A percentile compares a stretch with the other conserved stretches of the same genome.
Conservation (phyloP, 2,329 filamentous ascomycete species). For the Geosmithia morbida region DNA sequence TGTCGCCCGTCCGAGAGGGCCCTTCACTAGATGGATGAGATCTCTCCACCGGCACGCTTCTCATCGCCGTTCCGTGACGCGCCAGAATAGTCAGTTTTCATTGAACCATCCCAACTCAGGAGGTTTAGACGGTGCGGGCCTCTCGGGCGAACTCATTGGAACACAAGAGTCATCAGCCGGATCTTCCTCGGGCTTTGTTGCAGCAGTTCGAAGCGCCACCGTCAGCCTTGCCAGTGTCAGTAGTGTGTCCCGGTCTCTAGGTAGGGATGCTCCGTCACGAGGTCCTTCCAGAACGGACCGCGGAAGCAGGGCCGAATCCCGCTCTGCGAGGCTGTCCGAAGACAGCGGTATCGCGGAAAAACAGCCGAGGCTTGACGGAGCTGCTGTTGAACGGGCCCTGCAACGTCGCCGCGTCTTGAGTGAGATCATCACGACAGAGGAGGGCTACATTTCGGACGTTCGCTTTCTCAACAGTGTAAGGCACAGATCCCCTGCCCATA, state of each 20-base stretch:
- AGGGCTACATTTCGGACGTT: slow-evolving; percentile 76
- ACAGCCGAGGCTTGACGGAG: slow-evolving; percentile 42
- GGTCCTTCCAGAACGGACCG: slow-evolving; percentile 44
- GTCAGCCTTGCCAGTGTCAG: slow-evolving; percentile 64
- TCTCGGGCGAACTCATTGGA: not conserved
- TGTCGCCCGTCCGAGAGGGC: slow-evolving; percentile 9
- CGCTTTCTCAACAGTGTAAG: slow-evolving; percentile 75
- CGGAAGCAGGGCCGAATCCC: slow-evolving; percentile 47
- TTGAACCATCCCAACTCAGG: not conserved
- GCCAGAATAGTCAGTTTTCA: not conserved
- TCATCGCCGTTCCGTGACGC: slow-evolving; percentile 14
- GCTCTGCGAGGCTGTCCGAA: slow-evolving; percentile 47
- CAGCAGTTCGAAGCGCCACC: slow-evolving; percentile 69
- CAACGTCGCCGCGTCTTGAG: slow-evolving; percentile 70
- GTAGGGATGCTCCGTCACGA: slow-evolving; percentile 33
- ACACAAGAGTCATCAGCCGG: slow-evolving; percentile 40
- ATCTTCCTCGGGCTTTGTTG: slow-evolving; percentile 67
- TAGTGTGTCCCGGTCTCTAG: slow-evolving; percentile 45
- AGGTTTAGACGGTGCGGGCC: not conserved
- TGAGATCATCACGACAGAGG: slow-evolving; percentile 75
- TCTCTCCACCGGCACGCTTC: slow-evolving; percentile 46
- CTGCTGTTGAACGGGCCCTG: slow-evolving; percentile 54
- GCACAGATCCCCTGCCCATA: not conserved
- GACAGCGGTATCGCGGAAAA: slow-evolving; percentile 48
- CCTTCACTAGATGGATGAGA: slow-evolving; percentile 62